phyloP scores from a whole-genome alignment of 2,329 filamentous ascomycete genomes.

The Cercospora beticola region DNA sequence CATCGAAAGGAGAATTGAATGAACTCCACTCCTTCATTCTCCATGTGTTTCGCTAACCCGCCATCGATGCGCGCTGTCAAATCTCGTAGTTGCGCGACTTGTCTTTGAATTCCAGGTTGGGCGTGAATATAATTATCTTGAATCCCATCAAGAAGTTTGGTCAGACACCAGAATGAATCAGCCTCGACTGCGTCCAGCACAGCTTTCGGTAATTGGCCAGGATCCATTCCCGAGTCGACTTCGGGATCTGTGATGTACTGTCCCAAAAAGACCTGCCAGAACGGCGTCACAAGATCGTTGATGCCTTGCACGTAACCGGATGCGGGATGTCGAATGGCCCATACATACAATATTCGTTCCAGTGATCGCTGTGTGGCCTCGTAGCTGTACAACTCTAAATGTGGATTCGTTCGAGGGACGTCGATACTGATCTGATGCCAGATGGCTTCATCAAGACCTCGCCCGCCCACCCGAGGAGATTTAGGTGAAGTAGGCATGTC shows the following conservation, averaged over 20 bases:
- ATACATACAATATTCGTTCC: constrained; percentile 93
- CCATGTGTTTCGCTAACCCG: constrained; percentile 80
- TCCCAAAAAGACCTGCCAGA: constrained; percentile 95
- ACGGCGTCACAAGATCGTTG: constrained; percentile 95
- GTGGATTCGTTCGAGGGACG: constrained; percentile 91
- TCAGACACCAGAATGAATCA: constrained; percentile 97
- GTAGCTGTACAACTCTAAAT: constrained; percentile 91
- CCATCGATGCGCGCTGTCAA: constrained; percentile 87
- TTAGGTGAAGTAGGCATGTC: constrained; percentile 55
- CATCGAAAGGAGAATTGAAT: constrained; percentile 99
- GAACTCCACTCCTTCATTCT: constrained; percentile 90
- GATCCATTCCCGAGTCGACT: constrained; percentile 93
- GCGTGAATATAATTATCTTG: constrained; percentile 99
- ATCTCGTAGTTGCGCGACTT: constrained; percentile 84
- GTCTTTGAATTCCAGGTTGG: constrained; percentile 92
- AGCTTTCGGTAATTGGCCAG: constrained; percentile 83
- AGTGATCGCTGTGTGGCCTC: constrained; percentile 93
- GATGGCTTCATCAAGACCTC: constrained; percentile 90
- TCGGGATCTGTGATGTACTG: constrained; percentile 93
- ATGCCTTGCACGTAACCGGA: constrained; percentile 98
- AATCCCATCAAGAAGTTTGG: constrained; percentile 96
- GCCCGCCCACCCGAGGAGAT: constrained; percentile 51
- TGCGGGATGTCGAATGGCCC: constrained; percentile 95
- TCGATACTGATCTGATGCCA: constrained; percentile 99
- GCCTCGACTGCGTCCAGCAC: constrained; percentile 96